Evolutionary conservation across 208 protist species (phyloP).

Genomic region (Leptomonas seymouri): DNA sequence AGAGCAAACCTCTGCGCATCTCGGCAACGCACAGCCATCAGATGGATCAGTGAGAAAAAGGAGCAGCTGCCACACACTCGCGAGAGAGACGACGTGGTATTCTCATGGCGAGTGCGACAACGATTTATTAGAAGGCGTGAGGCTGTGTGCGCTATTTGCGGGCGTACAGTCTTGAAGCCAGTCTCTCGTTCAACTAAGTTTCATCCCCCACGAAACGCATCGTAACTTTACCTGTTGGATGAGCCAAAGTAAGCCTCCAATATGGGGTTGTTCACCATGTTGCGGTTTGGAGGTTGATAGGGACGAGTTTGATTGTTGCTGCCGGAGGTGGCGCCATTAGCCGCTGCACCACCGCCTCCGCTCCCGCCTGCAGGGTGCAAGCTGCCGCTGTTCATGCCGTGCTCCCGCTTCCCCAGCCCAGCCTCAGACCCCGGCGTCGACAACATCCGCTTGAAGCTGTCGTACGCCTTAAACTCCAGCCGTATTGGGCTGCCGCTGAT

Average conservation of each 20-base stretch:
- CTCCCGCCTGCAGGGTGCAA: not conserved
- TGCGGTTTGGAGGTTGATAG: slow-evolving; percentile 31
- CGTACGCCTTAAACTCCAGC: slow-evolving; percentile 75
- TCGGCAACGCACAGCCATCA: no score
- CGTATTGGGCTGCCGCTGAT: slow-evolving; percentile 39
- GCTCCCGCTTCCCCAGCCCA: not conserved
- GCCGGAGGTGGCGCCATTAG: not conserved
- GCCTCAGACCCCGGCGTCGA: slow-evolving; percentile 13
- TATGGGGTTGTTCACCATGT: slow-evolving; percentile 55
- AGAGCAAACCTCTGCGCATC: no score
- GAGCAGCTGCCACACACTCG: no score
- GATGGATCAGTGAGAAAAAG: no score
- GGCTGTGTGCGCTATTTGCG: no score
- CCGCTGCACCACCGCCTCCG: not conserved
- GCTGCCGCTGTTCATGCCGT: slow-evolving; percentile 5
- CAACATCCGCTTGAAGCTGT: slow-evolving; percentile 37
- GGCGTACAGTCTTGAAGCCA: no score
- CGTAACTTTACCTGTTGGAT: not conserved
- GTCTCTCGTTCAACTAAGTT: no score
- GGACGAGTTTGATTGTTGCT: not conserved
- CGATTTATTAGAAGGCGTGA: no score
- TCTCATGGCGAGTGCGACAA: no score
- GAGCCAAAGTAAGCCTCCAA: slow-evolving; percentile 53
- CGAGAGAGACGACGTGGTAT: no score
- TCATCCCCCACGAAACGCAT: not conserved